A percentile compares a stretch with the other conserved stretches of the same genome.
Conservation (phyloP, 345 rosid species). For the Excoecaria cochinchinensis region DNA sequence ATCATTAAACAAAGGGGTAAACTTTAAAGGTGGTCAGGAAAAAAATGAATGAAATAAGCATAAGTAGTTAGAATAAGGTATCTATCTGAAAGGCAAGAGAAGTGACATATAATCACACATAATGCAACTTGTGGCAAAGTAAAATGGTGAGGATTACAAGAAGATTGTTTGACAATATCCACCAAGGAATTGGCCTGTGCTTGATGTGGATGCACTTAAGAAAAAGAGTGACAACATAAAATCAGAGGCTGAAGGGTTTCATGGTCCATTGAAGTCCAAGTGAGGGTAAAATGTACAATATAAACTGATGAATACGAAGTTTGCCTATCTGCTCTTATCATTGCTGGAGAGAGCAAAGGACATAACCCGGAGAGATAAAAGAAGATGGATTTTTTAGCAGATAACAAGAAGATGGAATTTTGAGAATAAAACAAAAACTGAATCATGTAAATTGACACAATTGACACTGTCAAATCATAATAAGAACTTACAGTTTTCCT, state of each 20-base stretch:
- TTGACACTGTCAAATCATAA: conserved; percentile 10
- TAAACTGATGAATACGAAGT: conserved; percentile 3
- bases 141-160: neutral
- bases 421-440: neutral
- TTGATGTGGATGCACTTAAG: neutral
- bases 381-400: too few species aligned
- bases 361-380: too few species aligned
- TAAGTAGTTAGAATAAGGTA: neutral
- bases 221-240: neutral
- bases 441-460: neutral
- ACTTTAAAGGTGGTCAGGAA: neutral
- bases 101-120: neutral
- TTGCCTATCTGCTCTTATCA: neutral
- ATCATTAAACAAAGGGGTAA: neutral
- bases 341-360: conserved; percentile 4
- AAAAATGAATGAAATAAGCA: neutral
- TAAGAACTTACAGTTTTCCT: conserved; percentile 55
- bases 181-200: neutral
- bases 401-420: neutral
- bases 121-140: neutral
- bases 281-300: neutral
- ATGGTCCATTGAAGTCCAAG: neutral
- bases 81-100: neutral
- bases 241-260: neutral
- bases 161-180: neutral